These are phyloP conservation scores for Fusarium nanum DNA, from an alignment of 2,329 filamentous ascomycete genomes.

Conservation along the genomic window DNA sequence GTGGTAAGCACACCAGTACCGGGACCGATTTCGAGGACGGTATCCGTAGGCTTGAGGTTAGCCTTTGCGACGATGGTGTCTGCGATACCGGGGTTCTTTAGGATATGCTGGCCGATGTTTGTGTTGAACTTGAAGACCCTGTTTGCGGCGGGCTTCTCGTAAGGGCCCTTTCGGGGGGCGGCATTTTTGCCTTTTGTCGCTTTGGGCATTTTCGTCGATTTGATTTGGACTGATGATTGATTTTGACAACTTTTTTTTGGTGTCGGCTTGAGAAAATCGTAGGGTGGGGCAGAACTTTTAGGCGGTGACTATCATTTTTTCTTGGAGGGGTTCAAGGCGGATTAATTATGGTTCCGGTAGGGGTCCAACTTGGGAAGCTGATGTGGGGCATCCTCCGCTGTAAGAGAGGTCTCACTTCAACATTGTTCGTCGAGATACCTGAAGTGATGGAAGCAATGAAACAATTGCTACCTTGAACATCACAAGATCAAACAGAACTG, in stretches of 20 bases:
- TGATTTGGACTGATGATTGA: neutral
- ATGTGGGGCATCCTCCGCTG: neutral
- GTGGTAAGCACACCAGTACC: conserved; percentile 92
- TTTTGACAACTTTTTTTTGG: conserved; percentile 7
- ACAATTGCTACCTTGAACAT: neutral
- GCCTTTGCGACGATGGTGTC: conserved; percentile 80
- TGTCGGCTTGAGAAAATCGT: conserved; percentile 3
- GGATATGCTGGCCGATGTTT: conserved; percentile 85
- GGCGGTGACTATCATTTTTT: conserved; percentile 9
- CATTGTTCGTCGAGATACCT: neutral
- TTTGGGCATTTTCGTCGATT: neutral
- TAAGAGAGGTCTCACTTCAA: neutral
- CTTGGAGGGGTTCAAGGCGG: neutral
- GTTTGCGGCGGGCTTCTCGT: conserved; percentile 58
- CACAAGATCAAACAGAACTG: fast-evolving
- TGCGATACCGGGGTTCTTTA: conserved; percentile 90
- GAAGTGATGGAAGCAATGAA: neutral
- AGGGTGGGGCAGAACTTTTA: conserved; percentile 5
- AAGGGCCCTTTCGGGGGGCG: neutral
- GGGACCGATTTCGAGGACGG: conserved; percentile 91
- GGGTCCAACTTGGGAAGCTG: neutral
- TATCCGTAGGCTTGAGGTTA: conserved; percentile 87
- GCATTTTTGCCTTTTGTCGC: conserved; percentile 5
- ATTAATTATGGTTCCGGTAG: neutral
- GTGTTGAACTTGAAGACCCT: conserved; percentile 99